These are phyloP conservation scores for Eurotiales sp. DNA, from an alignment of 2,329 filamentous ascomycete genomes.

Conservation along the genomic window DNA sequence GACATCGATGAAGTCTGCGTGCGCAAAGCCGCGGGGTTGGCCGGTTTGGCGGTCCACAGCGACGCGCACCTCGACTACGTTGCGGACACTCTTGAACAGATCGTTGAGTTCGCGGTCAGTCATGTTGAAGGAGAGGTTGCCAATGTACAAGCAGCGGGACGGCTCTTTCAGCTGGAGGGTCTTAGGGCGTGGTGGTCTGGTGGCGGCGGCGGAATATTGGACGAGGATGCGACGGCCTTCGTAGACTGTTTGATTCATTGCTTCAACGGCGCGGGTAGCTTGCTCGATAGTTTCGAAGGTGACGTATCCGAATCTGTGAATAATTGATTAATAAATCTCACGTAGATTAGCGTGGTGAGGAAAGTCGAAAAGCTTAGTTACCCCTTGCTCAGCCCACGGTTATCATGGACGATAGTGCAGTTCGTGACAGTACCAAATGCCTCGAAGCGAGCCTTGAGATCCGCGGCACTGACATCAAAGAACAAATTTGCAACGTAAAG, in stretches of 20 bases:
- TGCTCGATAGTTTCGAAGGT: conserved; percentile 53
- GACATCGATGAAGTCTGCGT: conserved; percentile 71
- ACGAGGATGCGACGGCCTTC: conserved; percentile 63
- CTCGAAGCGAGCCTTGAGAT: conserved; percentile 58
- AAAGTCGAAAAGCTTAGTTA: conserved; percentile 33
- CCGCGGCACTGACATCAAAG: conserved; percentile 62
- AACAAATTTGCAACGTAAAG: conserved; percentile 68
- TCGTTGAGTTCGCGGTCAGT: conserved; percentile 77
- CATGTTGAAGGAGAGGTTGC: conserved; percentile 83
- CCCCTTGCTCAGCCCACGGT: conserved; percentile 66
- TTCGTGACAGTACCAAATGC: conserved; percentile 55
- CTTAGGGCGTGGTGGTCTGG: too few species aligned
- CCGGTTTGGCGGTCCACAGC: conserved; percentile 78
- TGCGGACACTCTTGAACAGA: conserved; percentile 66
- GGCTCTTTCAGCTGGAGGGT: conserved; percentile 44
- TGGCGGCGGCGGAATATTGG: conserved; percentile 50
- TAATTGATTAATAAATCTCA: conserved; percentile 4
- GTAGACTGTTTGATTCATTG: conserved; percentile 57
- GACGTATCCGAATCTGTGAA: conserved; percentile 68
- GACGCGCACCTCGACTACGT: conserved; percentile 72
- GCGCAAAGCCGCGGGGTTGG: conserved; percentile 77
- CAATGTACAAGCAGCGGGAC: conserved; percentile 70
- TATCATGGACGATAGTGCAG: conserved; percentile 57
- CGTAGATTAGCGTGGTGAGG: neutral
- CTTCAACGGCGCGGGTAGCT: conserved; percentile 55